Conservation (phyloP, 2,329 filamentous ascomycete species). For the Beauveria medogensis region DNA sequence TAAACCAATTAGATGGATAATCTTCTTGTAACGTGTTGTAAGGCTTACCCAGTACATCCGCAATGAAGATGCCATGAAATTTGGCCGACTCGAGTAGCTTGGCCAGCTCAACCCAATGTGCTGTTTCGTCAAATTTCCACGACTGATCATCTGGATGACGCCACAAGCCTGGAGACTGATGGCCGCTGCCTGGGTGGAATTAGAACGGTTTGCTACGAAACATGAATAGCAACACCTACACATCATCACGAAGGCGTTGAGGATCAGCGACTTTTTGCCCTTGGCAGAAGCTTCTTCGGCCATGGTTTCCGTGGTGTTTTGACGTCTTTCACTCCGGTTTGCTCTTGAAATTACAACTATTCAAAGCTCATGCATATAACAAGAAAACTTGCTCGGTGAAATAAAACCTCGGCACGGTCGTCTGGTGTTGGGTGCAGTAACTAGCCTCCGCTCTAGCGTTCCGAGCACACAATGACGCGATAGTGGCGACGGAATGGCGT, state of each 20-base stretch:
- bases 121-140: slow-evolving; percentile 49
- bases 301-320: not conserved
- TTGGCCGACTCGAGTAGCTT: slow-evolving; percentile 35
- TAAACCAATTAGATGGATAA: not conserved
- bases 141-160: slow-evolving; percentile 58
- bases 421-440: not conserved
- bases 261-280: slow-evolving; percentile 25
- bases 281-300: not conserved
- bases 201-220: not conserved
- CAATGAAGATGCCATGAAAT: slow-evolving; percentile 60
- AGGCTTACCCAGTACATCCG: slow-evolving; percentile 40
- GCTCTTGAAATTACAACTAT: not conserved
- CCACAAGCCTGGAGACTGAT: slow-evolving; percentile 43
- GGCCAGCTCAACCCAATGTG: slow-evolving; percentile 54
- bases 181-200: slow-evolving; percentile 22
- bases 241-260: slow-evolving; percentile 35
- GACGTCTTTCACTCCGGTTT: not conserved
- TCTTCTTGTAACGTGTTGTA: not conserved
- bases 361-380: too few species aligned
- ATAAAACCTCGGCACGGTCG: not conserved
- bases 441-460: not conserved
- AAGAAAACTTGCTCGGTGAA: too few species aligned
- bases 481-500: slow-evolving; percentile 4
- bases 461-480: not conserved
- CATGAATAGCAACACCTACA: slow-evolving; percentile 12